Conservation (phyloP, 768 basidiomycete species). For the Pisolithus albus region DNA sequence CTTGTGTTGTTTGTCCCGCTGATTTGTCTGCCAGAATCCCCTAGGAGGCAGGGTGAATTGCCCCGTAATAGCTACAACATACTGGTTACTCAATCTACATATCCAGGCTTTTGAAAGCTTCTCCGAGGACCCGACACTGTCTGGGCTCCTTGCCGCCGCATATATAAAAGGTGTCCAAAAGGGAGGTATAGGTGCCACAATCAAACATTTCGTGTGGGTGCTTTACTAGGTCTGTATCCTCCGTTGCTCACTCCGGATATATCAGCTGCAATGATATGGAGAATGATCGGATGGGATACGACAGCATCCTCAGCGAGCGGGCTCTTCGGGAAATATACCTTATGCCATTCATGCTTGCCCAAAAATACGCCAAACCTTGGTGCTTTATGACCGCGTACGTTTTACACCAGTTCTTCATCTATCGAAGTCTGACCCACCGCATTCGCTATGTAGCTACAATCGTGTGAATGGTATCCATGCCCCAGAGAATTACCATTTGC, state of each 20-base stretch:
- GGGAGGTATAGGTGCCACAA: conserved; percentile 66
- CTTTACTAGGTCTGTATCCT: not conserved
- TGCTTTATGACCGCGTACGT: conserved; percentile 56
- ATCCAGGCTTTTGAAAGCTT: conserved; percentile 67
- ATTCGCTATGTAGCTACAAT: conserved; percentile 44
- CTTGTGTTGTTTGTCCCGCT: not conserved
- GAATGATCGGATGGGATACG: conserved; percentile 61
- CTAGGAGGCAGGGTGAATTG: conserved; percentile 56
- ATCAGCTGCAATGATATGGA: conserved; percentile 74
- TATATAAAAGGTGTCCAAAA: conserved; percentile 75
- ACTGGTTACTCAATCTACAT: conserved; percentile 6
- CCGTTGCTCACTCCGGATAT: not conserved
- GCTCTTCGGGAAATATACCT: conserved; percentile 55
- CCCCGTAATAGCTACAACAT: not conserved
- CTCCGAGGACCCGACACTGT: conserved; percentile 71
- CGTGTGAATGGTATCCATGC: conserved; percentile 71
- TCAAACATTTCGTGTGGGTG: conserved; percentile 77
- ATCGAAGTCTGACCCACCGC: not conserved
- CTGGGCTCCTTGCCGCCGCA: conserved; percentile 61
- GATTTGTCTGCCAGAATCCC: conserved; percentile 41
- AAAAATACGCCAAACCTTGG: conserved; percentile 48
- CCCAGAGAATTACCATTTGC: conserved; percentile 55
- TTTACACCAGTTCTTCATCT: not conserved
- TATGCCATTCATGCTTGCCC: conserved; percentile 55
- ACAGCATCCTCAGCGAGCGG: conserved; percentile 42